Evolutionary conservation across 2,329 filamentous ascomycete species (phyloP).

Genomic region (Arthrobotrys megalospora): DNA sequence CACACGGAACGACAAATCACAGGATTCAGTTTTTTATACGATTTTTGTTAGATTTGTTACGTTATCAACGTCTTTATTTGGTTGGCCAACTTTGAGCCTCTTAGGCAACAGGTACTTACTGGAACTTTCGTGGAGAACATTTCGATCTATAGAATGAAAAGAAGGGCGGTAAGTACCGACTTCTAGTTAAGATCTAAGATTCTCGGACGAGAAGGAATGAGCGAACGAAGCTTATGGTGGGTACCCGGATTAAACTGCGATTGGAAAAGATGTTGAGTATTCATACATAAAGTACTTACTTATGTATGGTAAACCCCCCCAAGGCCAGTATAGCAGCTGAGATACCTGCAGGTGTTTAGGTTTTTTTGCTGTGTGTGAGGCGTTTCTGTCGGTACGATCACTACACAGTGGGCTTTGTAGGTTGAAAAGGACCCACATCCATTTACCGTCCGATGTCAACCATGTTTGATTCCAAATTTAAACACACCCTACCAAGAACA

Average conservation of each 20-base stretch:
- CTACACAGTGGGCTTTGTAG: not conserved
- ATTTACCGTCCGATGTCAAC: constrained; percentile 15
- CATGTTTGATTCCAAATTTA: constrained; percentile 28
- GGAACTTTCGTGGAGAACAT: too few relatives aligned
- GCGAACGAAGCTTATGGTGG: too few relatives aligned
- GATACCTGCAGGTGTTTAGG: not conserved
- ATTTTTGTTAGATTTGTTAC: too few relatives aligned
- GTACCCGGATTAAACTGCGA: not conserved
- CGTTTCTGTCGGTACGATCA: constrained; percentile 9
- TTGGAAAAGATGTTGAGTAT: not conserved
- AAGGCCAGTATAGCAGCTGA: constrained; percentile 1
- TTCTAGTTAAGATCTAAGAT: too few relatives aligned
- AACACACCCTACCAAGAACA: not conserved
- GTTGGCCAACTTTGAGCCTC: too few relatives aligned
- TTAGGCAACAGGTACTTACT: too few relatives aligned
- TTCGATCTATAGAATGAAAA: too few relatives aligned
- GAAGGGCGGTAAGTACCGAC: too few relatives aligned
- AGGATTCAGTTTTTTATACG: too few relatives aligned
- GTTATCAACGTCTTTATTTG: too few relatives aligned
- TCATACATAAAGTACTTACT: not conserved
- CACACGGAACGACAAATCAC: not conserved
- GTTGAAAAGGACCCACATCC: not conserved
- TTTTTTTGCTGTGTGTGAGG: not conserved
- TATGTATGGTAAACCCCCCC: not conserved
- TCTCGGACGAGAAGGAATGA: too few relatives aligned